Evolutionary conservation across 345 rosid genomes (phyloP), one percentile per base, ranked within the genome.

Genomic region (Corchorus capsularis): DNA sequence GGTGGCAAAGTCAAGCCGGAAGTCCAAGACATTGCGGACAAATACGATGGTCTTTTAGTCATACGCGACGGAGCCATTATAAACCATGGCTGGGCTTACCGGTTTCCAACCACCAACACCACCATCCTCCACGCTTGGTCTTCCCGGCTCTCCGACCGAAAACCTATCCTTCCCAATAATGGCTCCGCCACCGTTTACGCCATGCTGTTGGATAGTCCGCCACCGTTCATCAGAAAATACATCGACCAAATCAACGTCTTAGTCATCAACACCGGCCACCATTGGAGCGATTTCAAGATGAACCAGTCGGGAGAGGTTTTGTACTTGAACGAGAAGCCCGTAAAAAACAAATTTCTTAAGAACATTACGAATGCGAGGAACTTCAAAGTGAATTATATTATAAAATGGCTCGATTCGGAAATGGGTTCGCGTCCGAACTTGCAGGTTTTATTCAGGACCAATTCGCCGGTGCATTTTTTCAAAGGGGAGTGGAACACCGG

Each of bases 131-230:
- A 85, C 64, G 83, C 87, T 72, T 85, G 89, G 89, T 89, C 89
- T 2, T 87, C 86, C 16, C 85, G 87, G 68, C 86, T 89, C 4
- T 84, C 84, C n/a, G 79, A 84, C 66, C 74, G 86, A 2, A 79
- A 83, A 73, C 89, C 90, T 27, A 27, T 27, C 3, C 65, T 86
- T 35, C 68, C 84, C 55, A 60, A 10, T 34, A 77, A 77, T 3
- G 74, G 81, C 59, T 83, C 83, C 7, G 50, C 76, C 34, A 68
- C 85, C 14, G 76, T 81, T 53, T 71, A 77, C 63, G 89, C 90
- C 32, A 87, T 89, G 90, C 92, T 87, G 80, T 83, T 89, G 63
- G 92, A 89, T 50, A 86, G 84, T 3, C 83, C 86, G 52, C 90
- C 90, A 46, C 65, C 82, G 45, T 89, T 89, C 82, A 57, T 84